Base-by-base conservation (phyloP, 495 filamentous ascomycete genomes). In the Chlorociboria aeruginascens region DNA sequence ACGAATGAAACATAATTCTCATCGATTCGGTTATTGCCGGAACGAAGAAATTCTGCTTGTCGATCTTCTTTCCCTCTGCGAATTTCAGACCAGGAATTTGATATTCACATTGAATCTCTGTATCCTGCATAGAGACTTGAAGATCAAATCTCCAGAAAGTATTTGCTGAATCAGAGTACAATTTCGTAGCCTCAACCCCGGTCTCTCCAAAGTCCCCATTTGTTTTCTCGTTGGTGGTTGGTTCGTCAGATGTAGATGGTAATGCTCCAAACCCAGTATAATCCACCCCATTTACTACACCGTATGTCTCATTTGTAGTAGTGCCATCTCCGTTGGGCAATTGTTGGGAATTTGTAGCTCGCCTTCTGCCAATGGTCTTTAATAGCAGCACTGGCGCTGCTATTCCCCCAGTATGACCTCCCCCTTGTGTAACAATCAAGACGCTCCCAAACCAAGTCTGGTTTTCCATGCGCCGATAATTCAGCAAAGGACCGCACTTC, bases 1-100 rank as follows among this genome's bases (percentile, higher is more conserved):
- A 95, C 28, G 86, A 94, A 66, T 94, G 82, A 66, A 97, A 95
- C 74, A 95, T 86, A 50, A 95, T 83, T 52, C 89, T 79, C 89
- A 97, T 95, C 17, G 84, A 89, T 63, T 95, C 81, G 28, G 77
- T 66, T 41, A 69, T 67, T 3, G 86, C 83, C 2, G 90, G 90
- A 12, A 94, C 75, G 43, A 74, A 82, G 63, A 95, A 94, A 48
- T 54, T 55, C 50, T 74, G 73, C 29, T 66, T 63, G 42, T 58
- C 57, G n/a, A 64, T 65, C 53, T 77, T 71, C 17, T 65, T 66
- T 28, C 57, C 44, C 59, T 66, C 62, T 16, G 61, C 53, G 35
- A 74, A 68, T 4, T 62, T 67, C 57, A 79, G 41, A 4, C 63
- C 63, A 17, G 69, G 65, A 37, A 84, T 67, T 25, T 58, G 60